phyloP scores from a whole-genome alignment of 805 yeast species.

The Cyberlindnera sargentensis region DNA sequence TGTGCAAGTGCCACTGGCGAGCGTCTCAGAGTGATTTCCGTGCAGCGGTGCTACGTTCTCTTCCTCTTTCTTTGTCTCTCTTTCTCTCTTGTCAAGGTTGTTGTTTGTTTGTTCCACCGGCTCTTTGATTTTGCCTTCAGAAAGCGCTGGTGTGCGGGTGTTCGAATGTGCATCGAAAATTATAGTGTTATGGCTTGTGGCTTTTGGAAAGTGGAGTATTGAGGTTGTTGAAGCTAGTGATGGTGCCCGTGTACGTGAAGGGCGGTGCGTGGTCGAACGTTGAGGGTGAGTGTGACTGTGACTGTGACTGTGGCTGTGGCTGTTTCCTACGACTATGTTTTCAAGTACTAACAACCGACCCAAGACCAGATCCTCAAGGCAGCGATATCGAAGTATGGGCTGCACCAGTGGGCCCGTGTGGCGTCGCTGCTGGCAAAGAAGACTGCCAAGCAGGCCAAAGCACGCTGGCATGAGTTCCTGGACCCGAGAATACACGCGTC shows the following conservation, averaged over 20 bases:
- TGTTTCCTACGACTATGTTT: neutral
- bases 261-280: conserved; percentile 88
- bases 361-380: conserved; percentile 55
- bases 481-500: conserved; percentile 61
- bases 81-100: too few species aligned
- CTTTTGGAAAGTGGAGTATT: neutral
- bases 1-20: too few species aligned
- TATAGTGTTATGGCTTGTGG: neutral
- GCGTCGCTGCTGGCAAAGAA: conserved; percentile 80
- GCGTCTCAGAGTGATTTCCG: too few species aligned
- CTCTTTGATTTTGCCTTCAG: too few species aligned
- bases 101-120: too few species aligned
- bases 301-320: neutral
- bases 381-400: conserved; percentile 88
- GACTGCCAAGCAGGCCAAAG: conserved; percentile 86
- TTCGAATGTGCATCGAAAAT: neutral
- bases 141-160: neutral
- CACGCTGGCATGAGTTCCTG: conserved; percentile 87
- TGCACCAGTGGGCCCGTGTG: conserved; percentile 91
- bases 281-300: conserved; percentile 50
- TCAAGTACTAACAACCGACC: neutral
- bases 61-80: too few species aligned
- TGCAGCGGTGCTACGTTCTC: too few species aligned
- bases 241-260: conserved; percentile 65
- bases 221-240: conserved; percentile 9